Base-by-base conservation (phyloP, 2,329 filamentous ascomycete species). In the Moelleriella libera region DNA sequence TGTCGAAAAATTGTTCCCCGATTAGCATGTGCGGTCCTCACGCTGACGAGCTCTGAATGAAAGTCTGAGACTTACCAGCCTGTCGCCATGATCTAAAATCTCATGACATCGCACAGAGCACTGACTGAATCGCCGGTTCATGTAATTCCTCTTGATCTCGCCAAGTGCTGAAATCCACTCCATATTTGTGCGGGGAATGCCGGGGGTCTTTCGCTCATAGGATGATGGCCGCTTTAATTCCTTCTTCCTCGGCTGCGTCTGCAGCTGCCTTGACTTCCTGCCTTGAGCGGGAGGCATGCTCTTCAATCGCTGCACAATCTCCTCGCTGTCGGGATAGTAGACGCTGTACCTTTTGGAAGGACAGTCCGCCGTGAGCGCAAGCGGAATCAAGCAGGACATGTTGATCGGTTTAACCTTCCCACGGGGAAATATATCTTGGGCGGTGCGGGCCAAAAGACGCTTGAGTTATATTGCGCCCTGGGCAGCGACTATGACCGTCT, bases 111-210 rank as follows among this genome's bases (percentile, higher is more conserved):
- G 64, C 30, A 68, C 61, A 40, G 70, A 71, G 60, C 76, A 80
- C 6, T 70, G 68, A 8, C 73, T 69, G 54, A 75, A 78, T 48
- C 69, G 67, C 48, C 66, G 67, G 54, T 66, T 67, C 21, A 71
- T 52, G 51, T 76, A 76, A 49, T 74, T 70, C 45, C 64, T 62
- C 66, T 79, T 80, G 51, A 78, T 66, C 39, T 78, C 72, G 28
- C 63, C 58, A 47, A 80, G 65, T 5, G 69, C 61, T 46, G 61
- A 65, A 51, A 63, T 69, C 76, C 76, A 80, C 44, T 78, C 74
- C 4, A 60, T 55, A 2, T 64, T 50, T 0, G 68, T 74, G 48
- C 64, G 66, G 2, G 72, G 71, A 9, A 44, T 11, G 11, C 47
- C 14, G 14, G 10, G 30, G 30, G 12, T 21, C 11, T 45, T 34